Evolutionary conservation across 2,329 filamentous ascomycete genomes (phyloP).

Genomic region (Epichloe coenophiala): DNA sequence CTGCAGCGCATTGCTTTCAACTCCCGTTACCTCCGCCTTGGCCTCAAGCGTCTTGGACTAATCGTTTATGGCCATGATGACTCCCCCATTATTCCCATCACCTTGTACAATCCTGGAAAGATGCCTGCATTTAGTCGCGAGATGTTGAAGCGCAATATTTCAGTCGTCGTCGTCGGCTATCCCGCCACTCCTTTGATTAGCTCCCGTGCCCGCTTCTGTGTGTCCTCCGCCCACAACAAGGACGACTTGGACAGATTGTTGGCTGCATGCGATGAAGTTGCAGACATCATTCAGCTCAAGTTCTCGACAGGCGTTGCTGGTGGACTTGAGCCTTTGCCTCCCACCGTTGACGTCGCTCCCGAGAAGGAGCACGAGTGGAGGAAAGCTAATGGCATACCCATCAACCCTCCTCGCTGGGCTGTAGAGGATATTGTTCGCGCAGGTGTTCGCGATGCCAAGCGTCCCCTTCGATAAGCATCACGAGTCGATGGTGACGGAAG

Average conservation of each 20-base stretch:
- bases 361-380: conserved; percentile 61
- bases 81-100: conserved; percentile 86
- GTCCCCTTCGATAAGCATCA: conserved; percentile 45
- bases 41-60: conserved; percentile 89
- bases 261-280: conserved; percentile 81
- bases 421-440: conserved; percentile 68
- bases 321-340: conserved; percentile 63
- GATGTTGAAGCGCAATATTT: conserved; percentile 96
- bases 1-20: conserved; percentile 96
- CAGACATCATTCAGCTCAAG: conserved; percentile 85
- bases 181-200: conserved; percentile 91
- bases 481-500: neutral
- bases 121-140: conserved; percentile 97
- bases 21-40: conserved; percentile 92
- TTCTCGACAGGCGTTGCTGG: conserved; percentile 94
- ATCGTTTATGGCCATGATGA: conserved; percentile 97
- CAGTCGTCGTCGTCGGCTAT: conserved; percentile 93
- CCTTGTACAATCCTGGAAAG: conserved; percentile 97
- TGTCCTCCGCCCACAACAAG: conserved; percentile 94
- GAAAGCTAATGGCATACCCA: conserved; percentile 48
- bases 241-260: conserved; percentile 89
- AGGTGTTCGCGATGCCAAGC: conserved; percentile 64
- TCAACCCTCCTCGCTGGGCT: conserved; percentile 67
- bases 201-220: conserved; percentile 88
- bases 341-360: conserved; percentile 52